Percentiles rank a stretch among this genome's conserved stretches.
Conservation (phyloP, 164 flowering plant species). For the Stephania yunnanensis region DNA sequence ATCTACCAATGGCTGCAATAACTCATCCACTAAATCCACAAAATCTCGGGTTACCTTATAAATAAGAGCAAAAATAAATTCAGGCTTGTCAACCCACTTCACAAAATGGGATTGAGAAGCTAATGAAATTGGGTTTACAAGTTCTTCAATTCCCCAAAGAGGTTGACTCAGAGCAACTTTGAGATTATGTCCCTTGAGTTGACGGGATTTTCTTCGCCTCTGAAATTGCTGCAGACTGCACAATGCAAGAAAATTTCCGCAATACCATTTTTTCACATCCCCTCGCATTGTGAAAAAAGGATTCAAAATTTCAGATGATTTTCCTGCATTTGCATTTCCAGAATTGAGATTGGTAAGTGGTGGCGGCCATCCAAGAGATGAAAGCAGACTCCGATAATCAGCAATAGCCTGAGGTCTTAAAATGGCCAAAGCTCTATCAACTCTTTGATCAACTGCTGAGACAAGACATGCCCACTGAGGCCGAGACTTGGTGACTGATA, state of each 20-base stretch:
- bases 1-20: conserved; percentile 94
- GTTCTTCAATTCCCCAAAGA: conserved; percentile 97
- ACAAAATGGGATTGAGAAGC: conserved; percentile 70
- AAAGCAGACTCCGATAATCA: conserved; percentile 74
- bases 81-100: conserved; percentile 88
- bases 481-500: conserved; percentile 44
- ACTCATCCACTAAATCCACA: conserved; percentile 87
- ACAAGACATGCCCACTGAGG: conserved; percentile 81
- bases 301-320: conserved; percentile 38
- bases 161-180: conserved; percentile 61
- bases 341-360: conserved; percentile 53
- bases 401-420: conserved; percentile 93
- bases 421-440: conserved; percentile 84
- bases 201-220: conserved; percentile 64
- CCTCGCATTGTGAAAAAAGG: conserved; percentile 86
- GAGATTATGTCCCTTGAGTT: conserved; percentile 57
- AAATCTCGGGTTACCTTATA: conserved; percentile 81
- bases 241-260: conserved; percentile 75
- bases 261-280: conserved; percentile 65
- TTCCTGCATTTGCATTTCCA: conserved; percentile 30
- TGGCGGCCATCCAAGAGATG: conserved; percentile 98
- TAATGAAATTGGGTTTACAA: conserved; percentile 78
- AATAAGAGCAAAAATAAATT: conserved; percentile 84
- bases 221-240: conserved; percentile 84
- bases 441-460: conserved; percentile 89